Conservation (phyloP, 345 rosid species). For the Kandelia obovata region DNA sequence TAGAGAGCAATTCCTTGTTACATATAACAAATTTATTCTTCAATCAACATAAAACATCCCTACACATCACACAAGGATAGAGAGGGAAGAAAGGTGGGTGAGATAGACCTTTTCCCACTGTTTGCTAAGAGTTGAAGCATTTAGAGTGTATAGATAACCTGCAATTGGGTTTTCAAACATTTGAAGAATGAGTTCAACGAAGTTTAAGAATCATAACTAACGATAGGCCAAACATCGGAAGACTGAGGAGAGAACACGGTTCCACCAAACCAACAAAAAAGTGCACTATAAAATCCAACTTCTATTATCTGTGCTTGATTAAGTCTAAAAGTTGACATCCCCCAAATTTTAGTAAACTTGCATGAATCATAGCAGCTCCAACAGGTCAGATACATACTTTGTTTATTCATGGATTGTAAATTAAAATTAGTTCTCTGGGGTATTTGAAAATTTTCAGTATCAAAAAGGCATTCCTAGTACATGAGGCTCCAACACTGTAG, state of each 20-base stretch:
- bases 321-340: too few species aligned
- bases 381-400: too few species aligned
- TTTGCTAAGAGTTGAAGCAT: slow-evolving; percentile 82
- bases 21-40: neutral
- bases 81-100: slow-evolving; percentile 9
- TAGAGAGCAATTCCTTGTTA: slow-evolving; percentile 6
- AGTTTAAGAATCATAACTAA: neutral
- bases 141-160: slow-evolving; percentile 83
- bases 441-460: too few species aligned
- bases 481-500: too few species aligned
- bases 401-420: too few species aligned
- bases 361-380: too few species aligned
- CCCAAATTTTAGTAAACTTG: too few species aligned
- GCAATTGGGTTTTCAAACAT: slow-evolving; percentile 22
- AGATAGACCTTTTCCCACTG: slow-evolving; percentile 73
- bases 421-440: too few species aligned
- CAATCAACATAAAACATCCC: neutral
- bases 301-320: too few species aligned
- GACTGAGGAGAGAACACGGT: neutral
- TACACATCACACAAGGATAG: neutral
- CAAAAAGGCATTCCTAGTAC: too few species aligned
- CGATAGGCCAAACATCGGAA: neutral
- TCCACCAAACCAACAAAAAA: neutral
- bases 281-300: too few species aligned
- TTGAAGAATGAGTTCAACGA: neutral